Base-by-base conservation (phyloP, 83 land plant species). In the Thuja plicata region DNA sequence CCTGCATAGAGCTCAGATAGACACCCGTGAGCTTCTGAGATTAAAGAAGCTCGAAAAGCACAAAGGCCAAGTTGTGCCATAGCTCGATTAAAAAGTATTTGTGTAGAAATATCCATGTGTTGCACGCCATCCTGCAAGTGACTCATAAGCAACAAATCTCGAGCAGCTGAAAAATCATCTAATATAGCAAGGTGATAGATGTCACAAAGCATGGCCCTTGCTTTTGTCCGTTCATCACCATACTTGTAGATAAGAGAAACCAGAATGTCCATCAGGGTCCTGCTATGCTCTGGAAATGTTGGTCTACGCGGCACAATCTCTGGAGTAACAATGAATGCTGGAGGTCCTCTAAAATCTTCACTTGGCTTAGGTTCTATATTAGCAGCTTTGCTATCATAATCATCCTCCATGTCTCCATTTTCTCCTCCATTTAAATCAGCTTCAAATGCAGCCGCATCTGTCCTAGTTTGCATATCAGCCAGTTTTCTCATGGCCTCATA, bases 131-230 rank as follows among this genome's bases (percentile, higher is more conserved):
- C 99, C 91, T 97, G 98, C 90, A 97, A 83, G 66, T 96, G 97
- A 89, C 99, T 97, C 99, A 95, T 96, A 57, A 97, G 88, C 88
- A 97, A 88, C 90, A 97, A 87, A 88, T 97, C 99, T 74, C 99
- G 91, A 15, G 97, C 91, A 62, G 85, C 93, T 74, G 94, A 90
- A 87, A 96, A 97, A 87, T 97, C 97, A 86, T 94, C 98, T 43
- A 92, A 87, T 41, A 97, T 90, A 17, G 98, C 96, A 93, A 95
- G 97, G 73, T 97, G 97, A 87, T 97, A 97, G 43, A 97, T 97
- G 90, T 97, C 99, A 91, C 98, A 97, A 40, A 97, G 98, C 98
- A 97, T 94, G 15, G 99, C 99, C 82, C 99, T 92, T 55, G 99
- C 98, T 88, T 96, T 97, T 17, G 99, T 97, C 48, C 98, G 90